Evolutionary conservation across 176 grass and related monocot species (phyloP).

Genomic region (Zea luxurians): DNA sequence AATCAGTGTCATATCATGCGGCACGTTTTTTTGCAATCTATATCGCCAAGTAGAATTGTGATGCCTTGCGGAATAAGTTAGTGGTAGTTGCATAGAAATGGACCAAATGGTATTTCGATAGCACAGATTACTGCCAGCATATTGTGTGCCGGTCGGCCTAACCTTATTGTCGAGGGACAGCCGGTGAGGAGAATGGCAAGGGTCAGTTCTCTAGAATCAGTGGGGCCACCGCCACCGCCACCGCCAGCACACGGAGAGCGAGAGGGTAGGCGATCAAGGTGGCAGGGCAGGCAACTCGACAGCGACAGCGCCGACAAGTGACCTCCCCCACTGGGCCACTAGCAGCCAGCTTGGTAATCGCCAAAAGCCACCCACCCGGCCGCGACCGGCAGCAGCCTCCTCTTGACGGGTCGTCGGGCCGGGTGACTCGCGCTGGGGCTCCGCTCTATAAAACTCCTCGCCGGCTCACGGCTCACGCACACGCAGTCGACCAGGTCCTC

Average conservation of each 20-base stretch:
- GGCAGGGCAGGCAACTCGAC: not conserved
- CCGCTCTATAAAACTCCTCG: conserved; percentile 27
- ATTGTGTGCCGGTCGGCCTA: too few relatives aligned
- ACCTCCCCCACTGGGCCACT: conserved; percentile 3
- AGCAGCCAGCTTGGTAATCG: not conserved
- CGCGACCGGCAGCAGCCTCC: not conserved
- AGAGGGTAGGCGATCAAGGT: not conserved
- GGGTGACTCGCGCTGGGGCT: not conserved
- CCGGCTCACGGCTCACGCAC: not conserved
- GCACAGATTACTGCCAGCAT: too few relatives aligned
- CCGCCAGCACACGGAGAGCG: not conserved
- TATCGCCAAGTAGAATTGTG: too few relatives aligned
- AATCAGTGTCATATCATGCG: too few relatives aligned
- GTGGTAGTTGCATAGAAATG: too few relatives aligned
- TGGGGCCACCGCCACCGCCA: not conserved
- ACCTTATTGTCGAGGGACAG: too few relatives aligned
- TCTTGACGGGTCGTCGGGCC: not conserved
- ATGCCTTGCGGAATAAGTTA: too few relatives aligned
- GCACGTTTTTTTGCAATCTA: too few relatives aligned
- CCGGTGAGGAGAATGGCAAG: not conserved
- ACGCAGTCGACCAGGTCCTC: not conserved
- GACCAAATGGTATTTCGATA: too few relatives aligned
- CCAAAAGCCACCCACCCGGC: conserved; percentile 29
- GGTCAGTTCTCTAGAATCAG: too few relatives aligned
- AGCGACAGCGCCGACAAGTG: conserved; percentile 3